phyloP scores from a whole-genome alignment of 177 flowering plant species.

The Vitis hybrid region DNA sequence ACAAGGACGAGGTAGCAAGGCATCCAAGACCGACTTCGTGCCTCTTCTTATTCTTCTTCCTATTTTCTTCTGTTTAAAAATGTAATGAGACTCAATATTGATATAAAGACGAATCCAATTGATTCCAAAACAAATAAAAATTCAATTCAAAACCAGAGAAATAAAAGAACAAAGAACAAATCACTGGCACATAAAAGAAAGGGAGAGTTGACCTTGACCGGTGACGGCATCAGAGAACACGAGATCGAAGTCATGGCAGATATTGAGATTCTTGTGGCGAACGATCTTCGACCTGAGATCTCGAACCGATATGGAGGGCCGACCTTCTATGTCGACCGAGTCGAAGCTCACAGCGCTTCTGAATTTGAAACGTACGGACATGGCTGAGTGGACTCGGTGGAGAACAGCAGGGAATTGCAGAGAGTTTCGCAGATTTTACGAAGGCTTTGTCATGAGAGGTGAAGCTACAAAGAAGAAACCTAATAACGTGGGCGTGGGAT shows the following conservation, averaged over 20 bases:
- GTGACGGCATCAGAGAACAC: conserved; percentile 53
- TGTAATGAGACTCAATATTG: no score
- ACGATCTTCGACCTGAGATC: conserved; percentile 57
- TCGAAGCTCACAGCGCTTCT: conserved; percentile 61
- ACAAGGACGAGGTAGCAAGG: no score
- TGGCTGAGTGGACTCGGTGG: conserved; percentile 16
- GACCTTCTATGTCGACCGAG: conserved; percentile 40
- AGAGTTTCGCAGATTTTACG: neutral
- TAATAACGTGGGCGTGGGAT: no score
- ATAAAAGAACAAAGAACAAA: neutral
- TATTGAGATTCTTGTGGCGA: conserved; percentile 40
- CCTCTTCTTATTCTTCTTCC: no score
- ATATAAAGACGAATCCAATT: no score
- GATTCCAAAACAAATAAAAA: no score
- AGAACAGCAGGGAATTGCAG: neutral
- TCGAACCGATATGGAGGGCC: conserved; percentile 46
- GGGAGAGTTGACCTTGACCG: conserved; percentile 45
- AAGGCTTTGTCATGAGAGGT: no score
- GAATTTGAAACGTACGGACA: conserved; percentile 67
- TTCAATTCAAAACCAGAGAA: no score
- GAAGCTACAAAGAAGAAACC: no score
- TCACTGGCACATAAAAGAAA: neutral
- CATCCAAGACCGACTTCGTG: no score
- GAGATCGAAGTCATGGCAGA: conserved; percentile 56
- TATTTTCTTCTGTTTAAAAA: no score